phyloP scores from a whole-genome alignment of 2,329 filamentous ascomycete genomes.

The Stagonosporopsis tanaceti region DNA sequence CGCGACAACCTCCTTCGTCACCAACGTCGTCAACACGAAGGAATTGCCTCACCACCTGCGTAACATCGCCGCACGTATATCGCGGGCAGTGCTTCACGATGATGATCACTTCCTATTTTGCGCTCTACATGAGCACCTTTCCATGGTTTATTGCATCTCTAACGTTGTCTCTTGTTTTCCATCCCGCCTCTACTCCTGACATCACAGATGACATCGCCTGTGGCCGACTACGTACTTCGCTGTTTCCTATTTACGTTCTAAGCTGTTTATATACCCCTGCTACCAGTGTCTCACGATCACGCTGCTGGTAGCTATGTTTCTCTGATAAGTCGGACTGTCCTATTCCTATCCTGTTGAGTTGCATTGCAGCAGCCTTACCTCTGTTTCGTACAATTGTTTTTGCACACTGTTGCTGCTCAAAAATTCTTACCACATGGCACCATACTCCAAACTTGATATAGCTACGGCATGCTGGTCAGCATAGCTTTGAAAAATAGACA shows the following conservation, averaged over 20 bases:
- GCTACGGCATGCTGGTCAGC: constrained; percentile 7
- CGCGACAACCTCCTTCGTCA: constrained; percentile 48
- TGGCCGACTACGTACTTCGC: not conserved
- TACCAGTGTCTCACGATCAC: not conserved
- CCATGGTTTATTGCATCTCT: too few relatives aligned
- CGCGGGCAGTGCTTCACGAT: not conserved
- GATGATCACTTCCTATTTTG: not conserved
- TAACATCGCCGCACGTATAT: not conserved
- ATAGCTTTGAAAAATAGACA: constrained; percentile 5
- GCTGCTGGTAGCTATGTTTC: constrained; percentile 13
- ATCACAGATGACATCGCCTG: not conserved
- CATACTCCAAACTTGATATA: not conserved
- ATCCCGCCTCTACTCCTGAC: not conserved
- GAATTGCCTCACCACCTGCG: constrained; percentile 8
- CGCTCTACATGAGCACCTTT: not conserved
- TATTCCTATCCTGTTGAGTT: not conserved
- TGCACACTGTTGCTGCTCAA: not conserved
- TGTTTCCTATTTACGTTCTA: not conserved
- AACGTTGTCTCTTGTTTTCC: too few relatives aligned
- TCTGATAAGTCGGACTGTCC: not conserved
- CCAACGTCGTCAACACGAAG: constrained; percentile 39
- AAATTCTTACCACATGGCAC: not conserved
- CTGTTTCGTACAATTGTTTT: constrained; percentile 6
- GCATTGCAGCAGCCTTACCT: constrained; percentile 2
- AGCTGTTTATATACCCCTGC: constrained; percentile 15